A percentile compares a stretch with the other conserved stretches of the same genome.
phyloP scores from a whole-genome alignment of 805 yeast species.

The Ogataea pignaliae region DNA sequence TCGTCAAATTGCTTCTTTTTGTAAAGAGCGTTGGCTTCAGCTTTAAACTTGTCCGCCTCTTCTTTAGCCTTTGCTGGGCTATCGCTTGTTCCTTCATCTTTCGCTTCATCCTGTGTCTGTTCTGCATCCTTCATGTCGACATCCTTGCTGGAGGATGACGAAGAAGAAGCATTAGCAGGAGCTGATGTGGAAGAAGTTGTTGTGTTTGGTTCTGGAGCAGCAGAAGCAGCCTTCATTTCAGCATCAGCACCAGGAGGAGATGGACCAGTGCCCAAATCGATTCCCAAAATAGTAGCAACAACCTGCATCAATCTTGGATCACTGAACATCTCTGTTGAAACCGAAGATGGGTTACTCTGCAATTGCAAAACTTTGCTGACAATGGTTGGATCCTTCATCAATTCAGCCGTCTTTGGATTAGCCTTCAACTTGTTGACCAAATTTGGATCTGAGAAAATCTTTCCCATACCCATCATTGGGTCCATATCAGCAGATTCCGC shows the following conservation, averaged over 20 bases:
- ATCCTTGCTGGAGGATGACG: slow-evolving; percentile 9
- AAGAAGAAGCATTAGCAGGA: too few relatives aligned
- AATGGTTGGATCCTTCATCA: slow-evolving; percentile 83
- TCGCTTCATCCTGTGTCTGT: slow-evolving; percentile 21
- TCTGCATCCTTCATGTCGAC: slow-evolving; percentile 36
- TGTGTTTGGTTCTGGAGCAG: slow-evolving; percentile 24
- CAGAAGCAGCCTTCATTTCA: slow-evolving; percentile 25
- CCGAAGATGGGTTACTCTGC: slow-evolving; percentile 69
- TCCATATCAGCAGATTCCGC: slow-evolving; percentile 33
- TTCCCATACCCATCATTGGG: slow-evolving; percentile 73
- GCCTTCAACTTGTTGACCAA: slow-evolving; percentile 67
- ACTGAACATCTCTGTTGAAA: slow-evolving; percentile 61
- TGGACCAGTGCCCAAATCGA: slow-evolving; percentile 51
- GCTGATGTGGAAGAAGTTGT: slow-evolving; percentile 21
- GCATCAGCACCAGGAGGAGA: slow-evolving; percentile 14
- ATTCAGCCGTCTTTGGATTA: slow-evolving; percentile 83
- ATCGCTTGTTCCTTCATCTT: slow-evolving; percentile 23
- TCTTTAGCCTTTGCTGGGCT: slow-evolving; percentile 35
- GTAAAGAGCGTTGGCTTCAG: slow-evolving; percentile 81
- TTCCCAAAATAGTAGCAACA: slow-evolving; percentile 80
- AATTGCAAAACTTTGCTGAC: slow-evolving; percentile 61
- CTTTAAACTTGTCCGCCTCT: slow-evolving; percentile 67
- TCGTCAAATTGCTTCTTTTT: slow-evolving; percentile 86
- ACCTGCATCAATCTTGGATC: slow-evolving; percentile 89
- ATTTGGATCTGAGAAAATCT: slow-evolving; percentile 76